phyloP scores from a whole-genome alignment of 768 basidiomycete species.

The Suillus subaureus region DNA sequence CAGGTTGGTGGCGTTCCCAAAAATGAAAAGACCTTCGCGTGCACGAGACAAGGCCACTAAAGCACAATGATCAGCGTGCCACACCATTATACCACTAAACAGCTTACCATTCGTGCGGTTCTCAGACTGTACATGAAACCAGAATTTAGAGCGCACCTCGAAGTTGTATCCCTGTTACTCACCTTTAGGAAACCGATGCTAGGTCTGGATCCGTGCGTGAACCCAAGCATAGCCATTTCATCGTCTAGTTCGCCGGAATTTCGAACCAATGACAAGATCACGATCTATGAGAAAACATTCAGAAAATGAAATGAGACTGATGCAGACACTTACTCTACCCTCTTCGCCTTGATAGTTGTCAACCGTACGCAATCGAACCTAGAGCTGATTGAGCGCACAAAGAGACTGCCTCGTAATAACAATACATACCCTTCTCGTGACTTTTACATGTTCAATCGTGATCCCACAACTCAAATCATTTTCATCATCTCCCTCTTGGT shows the following conservation, averaged over 20 bases:
- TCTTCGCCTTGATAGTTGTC: conserved; percentile 83
- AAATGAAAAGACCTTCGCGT: conserved; percentile 69
- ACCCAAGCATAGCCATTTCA: conserved; percentile 22
- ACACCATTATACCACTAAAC: not conserved
- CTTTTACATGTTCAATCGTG: conserved; percentile 48
- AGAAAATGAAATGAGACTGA: not conserved
- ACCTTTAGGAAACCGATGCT: conserved; percentile 79
- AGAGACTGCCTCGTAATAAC: not conserved
- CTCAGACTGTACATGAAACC: conserved; percentile 43
- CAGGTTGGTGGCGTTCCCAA: conserved; percentile 66
- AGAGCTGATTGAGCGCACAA: not conserved
- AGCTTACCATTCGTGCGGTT: conserved; percentile 58
- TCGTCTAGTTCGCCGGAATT: conserved; percentile 58
- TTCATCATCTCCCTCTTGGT: conserved; percentile 44
- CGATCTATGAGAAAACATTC: conserved; percentile 43
- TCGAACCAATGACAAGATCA: conserved; percentile 75
- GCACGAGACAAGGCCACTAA: conserved; percentile 74
- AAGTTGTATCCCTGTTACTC: conserved; percentile 6
- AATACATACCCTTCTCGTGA: conserved; percentile 52
- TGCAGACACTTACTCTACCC: conserved; percentile 45
- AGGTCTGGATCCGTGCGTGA: conserved; percentile 26
- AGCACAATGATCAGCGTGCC: conserved; percentile 9
- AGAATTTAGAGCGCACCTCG: not conserved
- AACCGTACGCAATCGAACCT: conserved; percentile 74
- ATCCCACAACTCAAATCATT: conserved; percentile 19